Evolutionary conservation across 2,329 filamentous ascomycete genomes (phyloP), one percentile per base, ranked within the genome.

Genomic region (Shiraia bambusicola): DNA sequence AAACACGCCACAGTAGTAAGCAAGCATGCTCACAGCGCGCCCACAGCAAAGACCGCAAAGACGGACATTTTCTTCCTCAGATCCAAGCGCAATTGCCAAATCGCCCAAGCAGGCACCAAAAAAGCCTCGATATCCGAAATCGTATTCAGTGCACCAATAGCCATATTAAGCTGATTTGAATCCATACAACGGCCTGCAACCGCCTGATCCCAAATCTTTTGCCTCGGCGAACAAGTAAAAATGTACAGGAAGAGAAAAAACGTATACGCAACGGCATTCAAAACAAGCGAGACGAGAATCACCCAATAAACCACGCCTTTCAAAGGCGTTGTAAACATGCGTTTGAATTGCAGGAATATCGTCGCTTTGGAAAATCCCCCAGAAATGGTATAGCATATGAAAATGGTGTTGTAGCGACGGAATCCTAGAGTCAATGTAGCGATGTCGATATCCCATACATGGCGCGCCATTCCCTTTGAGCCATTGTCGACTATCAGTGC

Each of bases 111-210:
- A 4, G 50, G 49, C 22, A 56, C 45, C 8, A 45, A 9, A 2
- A 54, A 49, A 4, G 53, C 50, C 34, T 56, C 46, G 6, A 54
- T 14, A 25, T 56, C 53, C 3, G 32, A 33, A 17, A 49, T 17
- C 7, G 39, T 27, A 29, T 51, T 50, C 24, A 54, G 12, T 6
- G 19, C 29, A 2, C 43, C 50, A n/a, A 43, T 44, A 2, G 45
- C 48, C 15, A 51, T 42, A 31, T 42, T 42, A 2, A 44, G 19
- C 7, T 12, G 30, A 4, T 38, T 42, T 13, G 34, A 46, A 24
- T 49, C 40, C 15, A 52, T 32, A 22, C 47, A 53, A 1, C 26
- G 13, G 9, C 50, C 47, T 8, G 27, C 14, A 2, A 47, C 19
- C 26, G n/a, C 40, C 2, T 37, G 38, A 26, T 50, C 29, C 27